phyloP scores from a whole-genome alignment of 192 early-diverging fungal genomes.

The Backusella circina region DNA sequence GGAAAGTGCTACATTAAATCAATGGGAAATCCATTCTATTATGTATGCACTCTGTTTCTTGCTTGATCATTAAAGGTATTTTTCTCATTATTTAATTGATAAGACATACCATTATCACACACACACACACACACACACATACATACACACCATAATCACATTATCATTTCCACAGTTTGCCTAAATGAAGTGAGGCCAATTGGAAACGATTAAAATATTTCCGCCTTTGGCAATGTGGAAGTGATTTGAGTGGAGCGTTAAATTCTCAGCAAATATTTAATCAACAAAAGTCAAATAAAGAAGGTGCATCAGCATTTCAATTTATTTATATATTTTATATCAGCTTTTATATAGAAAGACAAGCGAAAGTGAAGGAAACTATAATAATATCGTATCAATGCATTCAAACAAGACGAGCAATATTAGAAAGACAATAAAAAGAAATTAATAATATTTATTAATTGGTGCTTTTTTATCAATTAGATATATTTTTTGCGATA shows the following conservation, averaged over 20 bases:
- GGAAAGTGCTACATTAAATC: too few species aligned
- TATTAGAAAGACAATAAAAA: neutral
- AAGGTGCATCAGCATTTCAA: neutral
- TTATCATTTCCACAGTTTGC: neutral
- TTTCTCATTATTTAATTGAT: too few species aligned
- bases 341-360: neutral
- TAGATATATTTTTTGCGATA: neutral
- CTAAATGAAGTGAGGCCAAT: neutral
- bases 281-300: neutral
- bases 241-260: neutral
- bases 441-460: neutral
- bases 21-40: too few species aligned
- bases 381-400: neutral
- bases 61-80: neutral
- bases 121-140: too few species aligned
- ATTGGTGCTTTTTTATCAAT: neutral
- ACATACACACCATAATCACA: too few species aligned
- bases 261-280: neutral
- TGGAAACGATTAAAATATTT: neutral
- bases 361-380: too few species aligned
- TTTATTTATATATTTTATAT: neutral
- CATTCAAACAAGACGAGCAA: neutral
- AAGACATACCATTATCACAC: too few species aligned
- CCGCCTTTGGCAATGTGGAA: neutral
- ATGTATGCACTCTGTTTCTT: too few species aligned